A percentile compares a stretch with the other conserved stretches of the same genome.
phyloP scores from a whole-genome alignment of 495 filamentous ascomycete species.

The Cercophora newfieldiana region DNA sequence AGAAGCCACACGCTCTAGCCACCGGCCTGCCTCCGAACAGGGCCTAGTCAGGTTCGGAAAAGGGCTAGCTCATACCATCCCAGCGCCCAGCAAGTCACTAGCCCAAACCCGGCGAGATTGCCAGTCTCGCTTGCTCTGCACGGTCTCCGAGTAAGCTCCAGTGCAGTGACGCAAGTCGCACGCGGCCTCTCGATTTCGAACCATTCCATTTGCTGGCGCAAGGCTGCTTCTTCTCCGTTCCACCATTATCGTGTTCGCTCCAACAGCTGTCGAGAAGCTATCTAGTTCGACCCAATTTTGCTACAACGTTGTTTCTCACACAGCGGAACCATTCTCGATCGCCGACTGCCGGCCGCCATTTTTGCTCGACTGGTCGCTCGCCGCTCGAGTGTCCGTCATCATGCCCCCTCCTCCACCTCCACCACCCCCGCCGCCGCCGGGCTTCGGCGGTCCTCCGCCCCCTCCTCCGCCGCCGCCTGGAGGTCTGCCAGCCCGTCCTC shows the following conservation, averaged over 20 bases:
- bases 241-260: not conserved
- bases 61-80: too few relatives aligned
- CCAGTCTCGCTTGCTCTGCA: too few relatives aligned
- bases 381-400: not conserved
- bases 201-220: not conserved
- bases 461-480: slow-evolving; percentile 36
- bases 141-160: not conserved
- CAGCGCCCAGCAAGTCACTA: too few relatives aligned
- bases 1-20: too few relatives aligned
- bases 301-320: not conserved
- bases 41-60: too few relatives aligned
- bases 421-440: slow-evolving; percentile 30
- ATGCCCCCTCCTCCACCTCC: slow-evolving; percentile 34
- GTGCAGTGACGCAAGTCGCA: not conserved
- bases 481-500: slow-evolving; percentile 23
- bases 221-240: not conserved
- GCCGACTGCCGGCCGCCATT: not conserved
- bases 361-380: not conserved
- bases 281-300: not conserved
- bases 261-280: not conserved
- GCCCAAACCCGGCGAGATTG: too few relatives aligned
- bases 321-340: not conserved
- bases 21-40: too few relatives aligned
- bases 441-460: slow-evolving; percentile 34
- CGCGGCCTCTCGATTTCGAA: not conserved